Evolutionary conservation across 2,329 filamentous ascomycete species (phyloP).

Genomic region (Helotiales sp.): DNA sequence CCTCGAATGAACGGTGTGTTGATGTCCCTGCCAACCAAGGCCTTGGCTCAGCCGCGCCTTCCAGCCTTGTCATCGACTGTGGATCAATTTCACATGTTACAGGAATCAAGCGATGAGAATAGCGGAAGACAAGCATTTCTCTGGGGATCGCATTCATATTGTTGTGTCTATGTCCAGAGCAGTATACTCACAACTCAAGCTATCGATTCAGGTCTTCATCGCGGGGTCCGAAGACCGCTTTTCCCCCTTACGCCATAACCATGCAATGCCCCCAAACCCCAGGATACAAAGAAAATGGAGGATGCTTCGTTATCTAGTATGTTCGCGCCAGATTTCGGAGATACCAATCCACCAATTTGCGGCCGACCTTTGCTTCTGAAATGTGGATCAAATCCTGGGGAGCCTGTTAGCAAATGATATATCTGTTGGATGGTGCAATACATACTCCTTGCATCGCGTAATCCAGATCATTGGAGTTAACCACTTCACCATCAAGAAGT

Average conservation of each 20-base stretch:
- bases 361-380: constrained; percentile 96
- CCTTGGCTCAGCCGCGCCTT: constrained; percentile 4
- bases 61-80: constrained; percentile 7
- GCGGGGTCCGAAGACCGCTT: constrained; percentile 11
- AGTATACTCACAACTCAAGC: neutral
- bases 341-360: constrained; percentile 98
- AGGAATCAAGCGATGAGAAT: constrained; percentile 4
- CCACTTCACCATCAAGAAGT: constrained; percentile 85
- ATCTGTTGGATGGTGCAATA: constrained; percentile 29
- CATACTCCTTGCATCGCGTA: constrained; percentile 92
- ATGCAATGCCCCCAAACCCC: constrained; percentile 31
- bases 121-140: neutral
- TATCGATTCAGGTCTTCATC: constrained; percentile 1
- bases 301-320: constrained; percentile 59
- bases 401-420: constrained; percentile 21
- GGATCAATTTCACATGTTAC: neutral
- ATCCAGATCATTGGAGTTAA: constrained; percentile 93
- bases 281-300: constrained; percentile 22
- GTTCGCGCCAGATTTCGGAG: constrained; percentile 93
- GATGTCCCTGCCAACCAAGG: constrained; percentile 3
- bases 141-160: neutral
- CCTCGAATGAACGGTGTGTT: neutral
- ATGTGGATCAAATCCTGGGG: constrained; percentile 91
- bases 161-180: neutral
- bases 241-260: constrained; percentile 33